A percentile compares a stretch with the other conserved stretches of the same genome.
These are phyloP conservation scores for Decorospora gaudefroyi DNA, from an alignment of 2,329 filamentous ascomycete species.

Conservation along the genomic window DNA sequence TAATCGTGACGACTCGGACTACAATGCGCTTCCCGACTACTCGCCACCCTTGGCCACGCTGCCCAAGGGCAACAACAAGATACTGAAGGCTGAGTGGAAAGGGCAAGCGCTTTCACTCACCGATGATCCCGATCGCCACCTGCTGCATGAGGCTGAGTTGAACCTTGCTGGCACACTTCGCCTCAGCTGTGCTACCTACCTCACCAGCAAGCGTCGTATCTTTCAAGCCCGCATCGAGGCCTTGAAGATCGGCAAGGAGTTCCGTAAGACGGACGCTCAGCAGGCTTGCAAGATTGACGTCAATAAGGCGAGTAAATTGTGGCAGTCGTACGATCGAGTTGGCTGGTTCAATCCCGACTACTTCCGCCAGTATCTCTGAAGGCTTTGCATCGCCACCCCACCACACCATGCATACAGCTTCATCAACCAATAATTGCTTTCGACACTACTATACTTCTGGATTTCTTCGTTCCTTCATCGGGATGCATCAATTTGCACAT, in stretches of 20 bases:
- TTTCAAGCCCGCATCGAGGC: conserved; percentile 76
- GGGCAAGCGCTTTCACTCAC: conserved; percentile 76
- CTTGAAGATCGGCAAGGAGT: conserved; percentile 72
- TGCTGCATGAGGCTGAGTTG: conserved; percentile 79
- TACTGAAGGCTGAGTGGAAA: conserved; percentile 86
- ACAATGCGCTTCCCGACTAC: conserved; percentile 70
- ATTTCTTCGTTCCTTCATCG: conserved; percentile 8
- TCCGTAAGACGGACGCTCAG: conserved; percentile 93
- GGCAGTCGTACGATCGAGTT: conserved; percentile 84
- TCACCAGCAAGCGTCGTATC: conserved; percentile 91
- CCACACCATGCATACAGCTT: neutral
- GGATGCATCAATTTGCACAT: conserved; percentile 33
- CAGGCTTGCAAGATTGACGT: conserved; percentile 98
- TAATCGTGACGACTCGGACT: conserved; percentile 83
- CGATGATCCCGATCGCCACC: conserved; percentile 63
- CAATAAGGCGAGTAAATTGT: conserved; percentile 93
- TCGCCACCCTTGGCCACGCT: conserved; percentile 71
- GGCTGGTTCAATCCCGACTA: conserved; percentile 72
- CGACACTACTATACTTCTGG: neutral
- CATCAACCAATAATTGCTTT: neutral
- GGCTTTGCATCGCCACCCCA: neutral
- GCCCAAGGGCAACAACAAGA: conserved; percentile 65
- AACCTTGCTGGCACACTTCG: conserved; percentile 76
- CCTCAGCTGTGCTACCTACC: conserved; percentile 83
- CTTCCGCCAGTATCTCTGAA: conserved; percentile 54